These are phyloP conservation scores for Trichosanthes truncata DNA, from an alignment of 306 rosid genomes.

Conservation along the genomic window DNA sequence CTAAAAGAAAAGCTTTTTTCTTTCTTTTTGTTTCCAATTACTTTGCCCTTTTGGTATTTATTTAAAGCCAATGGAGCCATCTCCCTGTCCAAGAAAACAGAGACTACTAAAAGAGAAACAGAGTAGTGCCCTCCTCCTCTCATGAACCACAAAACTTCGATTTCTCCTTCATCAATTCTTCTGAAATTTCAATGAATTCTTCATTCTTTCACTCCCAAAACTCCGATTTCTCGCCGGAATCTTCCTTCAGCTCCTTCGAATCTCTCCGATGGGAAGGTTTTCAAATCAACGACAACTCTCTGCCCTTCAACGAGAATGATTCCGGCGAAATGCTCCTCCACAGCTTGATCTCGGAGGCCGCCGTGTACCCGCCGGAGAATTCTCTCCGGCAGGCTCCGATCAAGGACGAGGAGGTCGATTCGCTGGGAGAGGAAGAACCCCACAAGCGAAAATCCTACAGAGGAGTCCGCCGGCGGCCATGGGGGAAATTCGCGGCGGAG, in stretches of 20 bases:
- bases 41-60: neutral
- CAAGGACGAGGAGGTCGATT: slow-evolving; percentile 25
- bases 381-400: neutral
- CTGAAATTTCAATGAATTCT: slow-evolving; percentile 5
- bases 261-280: neutral
- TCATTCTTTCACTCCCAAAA: slow-evolving; percentile 13
- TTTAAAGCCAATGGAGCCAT: neutral
- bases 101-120: neutral
- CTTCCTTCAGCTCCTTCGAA: slow-evolving; percentile 16
- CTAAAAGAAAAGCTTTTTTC: neutral
- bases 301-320: slow-evolving; percentile 56
- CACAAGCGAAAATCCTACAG: slow-evolving; percentile 22
- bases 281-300: neutral
- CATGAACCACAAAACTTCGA: neutral
- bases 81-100: neutral
- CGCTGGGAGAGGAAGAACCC: neutral
- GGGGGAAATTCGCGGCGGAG: slow-evolving; percentile 75
- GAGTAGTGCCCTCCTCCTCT: neutral
- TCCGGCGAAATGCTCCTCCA: slow-evolving; percentile 53
- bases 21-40: neutral
- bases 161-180: neutral
- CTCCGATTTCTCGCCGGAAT: slow-evolving; percentile 12
- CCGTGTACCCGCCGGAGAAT: neutral
- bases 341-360: slow-evolving; percentile 15
- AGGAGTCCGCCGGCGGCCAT: slow-evolving; percentile 56